phyloP scores from a whole-genome alignment of 2,329 filamentous ascomycete genomes.

The Stachybotrys chlorohalonatus region DNA sequence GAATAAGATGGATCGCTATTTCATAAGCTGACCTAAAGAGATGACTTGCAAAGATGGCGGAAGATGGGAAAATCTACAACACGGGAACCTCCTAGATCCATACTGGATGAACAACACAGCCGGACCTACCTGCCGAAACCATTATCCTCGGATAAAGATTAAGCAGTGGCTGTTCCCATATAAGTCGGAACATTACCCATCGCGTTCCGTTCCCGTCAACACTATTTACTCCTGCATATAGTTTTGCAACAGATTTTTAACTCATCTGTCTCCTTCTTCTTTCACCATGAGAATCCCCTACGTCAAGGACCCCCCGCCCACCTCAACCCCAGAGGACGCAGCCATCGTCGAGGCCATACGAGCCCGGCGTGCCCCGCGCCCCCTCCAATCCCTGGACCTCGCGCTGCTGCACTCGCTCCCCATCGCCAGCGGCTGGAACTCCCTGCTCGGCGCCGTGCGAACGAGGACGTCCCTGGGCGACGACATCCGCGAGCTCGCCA shows the following conservation, averaged over 20 bases:
- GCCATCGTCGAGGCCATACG: conserved; percentile 55
- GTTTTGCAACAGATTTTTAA: neutral
- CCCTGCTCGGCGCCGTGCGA: conserved; percentile 55
- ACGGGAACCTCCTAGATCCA: too few relatives aligned
- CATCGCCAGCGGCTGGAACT: conserved; percentile 69
- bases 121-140: neutral
- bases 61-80: too few relatives aligned
- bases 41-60: too few relatives aligned
- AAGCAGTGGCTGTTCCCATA: neutral
- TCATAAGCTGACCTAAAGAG: too few relatives aligned
- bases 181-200: neutral
- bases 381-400: conserved; percentile 67
- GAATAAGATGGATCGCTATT: too few relatives aligned
- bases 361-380: conserved; percentile 57
- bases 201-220: too few relatives aligned
- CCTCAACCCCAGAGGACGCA: conserved; percentile 33
- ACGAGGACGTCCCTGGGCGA: conserved; percentile 40
- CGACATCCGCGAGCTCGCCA: conserved; percentile 65
- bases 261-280: neutral
- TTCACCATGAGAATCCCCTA: conserved; percentile 58
- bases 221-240: neutral
- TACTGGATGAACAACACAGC: too few relatives aligned
- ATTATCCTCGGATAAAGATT: neutral
- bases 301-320: conserved; percentile 41
- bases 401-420: conserved; percentile 65